phyloP scores from a whole-genome alignment of 78 protist species.

The Protostelium mycophagum region DNA sequence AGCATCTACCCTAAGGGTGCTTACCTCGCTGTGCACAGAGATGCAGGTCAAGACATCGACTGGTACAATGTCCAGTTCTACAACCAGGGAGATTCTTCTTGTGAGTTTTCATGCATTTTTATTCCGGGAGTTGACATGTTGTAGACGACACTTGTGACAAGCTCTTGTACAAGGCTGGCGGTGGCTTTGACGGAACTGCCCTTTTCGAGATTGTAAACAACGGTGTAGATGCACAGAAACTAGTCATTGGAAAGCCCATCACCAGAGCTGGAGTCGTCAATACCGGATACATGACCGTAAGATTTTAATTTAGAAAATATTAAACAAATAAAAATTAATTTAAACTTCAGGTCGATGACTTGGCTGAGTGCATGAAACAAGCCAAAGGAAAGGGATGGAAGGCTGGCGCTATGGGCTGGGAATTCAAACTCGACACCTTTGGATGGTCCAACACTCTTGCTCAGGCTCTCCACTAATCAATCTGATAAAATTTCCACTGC shows the following conservation, averaged over 20 bases:
- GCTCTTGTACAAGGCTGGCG: not conserved
- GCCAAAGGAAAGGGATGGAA: not conserved
- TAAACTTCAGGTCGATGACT: not conserved
- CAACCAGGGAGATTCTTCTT: constrained; percentile 8
- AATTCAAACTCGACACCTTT: not conserved
- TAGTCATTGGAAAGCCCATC: constrained; percentile 8
- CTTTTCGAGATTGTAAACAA: not conserved
- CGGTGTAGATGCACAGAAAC: not conserved
- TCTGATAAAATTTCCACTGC: too few relatives aligned
- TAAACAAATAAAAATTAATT: too few relatives aligned
- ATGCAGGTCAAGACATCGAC: not conserved
- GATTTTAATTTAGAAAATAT: not conserved
- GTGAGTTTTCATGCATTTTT: not conserved
- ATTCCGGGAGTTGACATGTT: not conserved
- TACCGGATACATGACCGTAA: not conserved
- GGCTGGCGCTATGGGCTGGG: not conserved
- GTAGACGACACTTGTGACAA: not conserved
- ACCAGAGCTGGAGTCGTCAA: not conserved
- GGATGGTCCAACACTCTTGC: not conserved
- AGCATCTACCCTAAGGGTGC: not conserved
- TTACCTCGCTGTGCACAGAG: not conserved
- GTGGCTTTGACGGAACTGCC: not conserved
- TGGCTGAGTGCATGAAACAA: not conserved
- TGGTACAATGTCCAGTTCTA: constrained; percentile 11
- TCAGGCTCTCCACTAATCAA: not conserved